Conservation (phyloP, 2,329 filamentous ascomycete species). For the Cercospora brassicicola region DNA sequence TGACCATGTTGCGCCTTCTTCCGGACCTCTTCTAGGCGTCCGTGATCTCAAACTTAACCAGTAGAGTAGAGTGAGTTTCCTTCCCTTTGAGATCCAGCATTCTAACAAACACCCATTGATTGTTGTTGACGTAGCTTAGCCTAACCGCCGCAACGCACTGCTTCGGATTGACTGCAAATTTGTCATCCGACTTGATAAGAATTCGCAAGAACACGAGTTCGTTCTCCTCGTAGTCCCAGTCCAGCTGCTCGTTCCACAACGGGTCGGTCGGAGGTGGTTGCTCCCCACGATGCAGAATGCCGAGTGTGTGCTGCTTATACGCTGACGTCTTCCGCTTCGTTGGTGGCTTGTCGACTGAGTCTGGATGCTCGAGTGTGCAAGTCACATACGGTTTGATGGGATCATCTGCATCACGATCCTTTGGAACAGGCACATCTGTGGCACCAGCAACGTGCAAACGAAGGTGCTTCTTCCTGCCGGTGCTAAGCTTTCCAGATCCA, state of each 20-base stretch:
- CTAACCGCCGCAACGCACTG: conserved; percentile 63
- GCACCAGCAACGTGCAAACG: conserved; percentile 63
- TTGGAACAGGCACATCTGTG: conserved; percentile 59
- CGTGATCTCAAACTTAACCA: conserved; percentile 61
- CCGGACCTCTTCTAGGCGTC: conserved; percentile 42
- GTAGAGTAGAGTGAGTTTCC: conserved; percentile 62
- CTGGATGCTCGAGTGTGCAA: conserved; percentile 62
- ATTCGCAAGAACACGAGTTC: conserved; percentile 65
- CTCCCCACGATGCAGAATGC: conserved; percentile 59
- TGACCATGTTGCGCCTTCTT: background rate
- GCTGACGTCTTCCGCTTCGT: conserved; percentile 62
- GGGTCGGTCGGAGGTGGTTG: conserved; percentile 62
- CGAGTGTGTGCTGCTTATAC: conserved; percentile 62
- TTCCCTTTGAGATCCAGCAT: conserved; percentile 65
- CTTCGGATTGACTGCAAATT: conserved; percentile 62
- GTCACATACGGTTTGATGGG: conserved; percentile 65
- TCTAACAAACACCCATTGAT: conserved; percentile 64
- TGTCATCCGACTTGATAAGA: conserved; percentile 66
- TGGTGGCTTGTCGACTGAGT: conserved; percentile 50
- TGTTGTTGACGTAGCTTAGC: conserved; percentile 53
- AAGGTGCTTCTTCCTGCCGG: conserved; percentile 53
- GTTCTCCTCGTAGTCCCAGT: conserved; percentile 69
- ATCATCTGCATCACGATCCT: conserved; percentile 50
- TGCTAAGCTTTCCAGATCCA: conserved; percentile 54
- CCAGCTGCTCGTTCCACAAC: conserved; percentile 64